Evolutionary conservation across 2,329 filamentous ascomycete genomes (phyloP), one percentile per base, ranked within the genome.

Genomic region (Ceratocystis ficicola): DNA sequence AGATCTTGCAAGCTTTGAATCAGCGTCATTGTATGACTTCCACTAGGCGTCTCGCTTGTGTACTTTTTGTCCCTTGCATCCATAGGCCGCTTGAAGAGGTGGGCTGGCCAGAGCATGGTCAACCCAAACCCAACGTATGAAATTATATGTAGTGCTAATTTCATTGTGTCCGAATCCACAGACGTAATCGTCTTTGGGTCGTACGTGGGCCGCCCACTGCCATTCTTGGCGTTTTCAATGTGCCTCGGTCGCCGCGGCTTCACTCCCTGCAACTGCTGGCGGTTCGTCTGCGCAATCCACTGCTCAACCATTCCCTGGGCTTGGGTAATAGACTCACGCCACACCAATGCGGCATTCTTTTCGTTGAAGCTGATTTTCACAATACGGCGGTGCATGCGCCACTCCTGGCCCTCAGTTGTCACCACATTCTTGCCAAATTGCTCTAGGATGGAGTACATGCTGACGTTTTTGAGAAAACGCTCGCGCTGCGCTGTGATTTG

Each of bases 351-450:
- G 66, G 89, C 86, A 73, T 90, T 92, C 75, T 81, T 85, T 76
- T 93, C 89, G 66, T 86, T 89, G 74, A 93, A 92, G 3, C 83
- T 83, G 0, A 87, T 84, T 32, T 85, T 83, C 0, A 85, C 87
- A 55, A 86, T 81, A 74, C 88, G 90, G 68, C 88, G 82, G 73
- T 93, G 88, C 74, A 83, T 80, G 41, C 85, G 84, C 89, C 88
- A 93, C 32, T 81, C 75, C 0, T 77, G 72, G 1, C 88, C 88
- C 73, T 92, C 88, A 1, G 86, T 84, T 0, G 83, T 84, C 25
- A 92, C 75, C 1, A 92, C 80, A 72, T 89, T 93, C 66, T 83
- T 79, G 44, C 89, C 88, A 72, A 87, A 92, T 65, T 73, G 71
- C 15, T 71, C 69, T 63, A 78, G 69, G 55, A 76, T 73, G 66